Conservation (phyloP, 257 asterid species). For the Mentha longifolia region DNA sequence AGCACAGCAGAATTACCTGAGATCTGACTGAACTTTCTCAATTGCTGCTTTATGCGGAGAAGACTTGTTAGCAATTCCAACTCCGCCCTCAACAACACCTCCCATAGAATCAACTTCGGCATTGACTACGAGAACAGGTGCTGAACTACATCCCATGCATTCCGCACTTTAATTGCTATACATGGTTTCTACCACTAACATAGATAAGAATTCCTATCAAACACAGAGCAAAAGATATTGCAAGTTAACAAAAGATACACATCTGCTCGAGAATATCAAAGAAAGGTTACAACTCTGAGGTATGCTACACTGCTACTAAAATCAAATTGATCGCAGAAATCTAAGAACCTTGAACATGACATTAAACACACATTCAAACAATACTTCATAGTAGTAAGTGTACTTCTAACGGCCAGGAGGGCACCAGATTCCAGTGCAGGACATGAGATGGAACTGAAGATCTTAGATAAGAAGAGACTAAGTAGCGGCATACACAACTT, state of each 20-base stretch:
- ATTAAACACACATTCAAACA: background rate
- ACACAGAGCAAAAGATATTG: conserved; percentile 12
- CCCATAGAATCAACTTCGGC: conserved; percentile 96
- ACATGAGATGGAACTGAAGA: conserved; percentile 19
- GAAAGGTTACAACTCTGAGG: too few relatives aligned
- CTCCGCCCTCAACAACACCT: conserved; percentile 85
- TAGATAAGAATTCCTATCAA: conserved; percentile 30
- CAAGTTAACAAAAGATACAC: background rate
- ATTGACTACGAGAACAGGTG: conserved; percentile 72
- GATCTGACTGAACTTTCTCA: conserved; percentile 80
- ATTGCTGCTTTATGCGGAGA: conserved; percentile 67
- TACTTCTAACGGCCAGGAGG: too few relatives aligned
- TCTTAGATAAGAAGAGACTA: background rate
- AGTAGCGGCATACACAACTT: conserved; percentile 9
- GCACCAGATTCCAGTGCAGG: background rate
- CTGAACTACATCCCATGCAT: conserved; percentile 79
- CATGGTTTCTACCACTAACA: conserved; percentile 35
- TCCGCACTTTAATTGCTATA: conserved; percentile 49
- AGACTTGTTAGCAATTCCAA: conserved; percentile 63
- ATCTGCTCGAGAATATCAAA: too few relatives aligned
- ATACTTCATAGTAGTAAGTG: background rate
- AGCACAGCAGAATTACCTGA: conserved; percentile 60
- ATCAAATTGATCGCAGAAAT: too few relatives aligned
- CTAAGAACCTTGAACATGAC: too few relatives aligned
- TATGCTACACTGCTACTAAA: too few relatives aligned